Base-by-base conservation (phyloP, 2,329 filamentous ascomycete species). In the Phialophora chinensis region DNA sequence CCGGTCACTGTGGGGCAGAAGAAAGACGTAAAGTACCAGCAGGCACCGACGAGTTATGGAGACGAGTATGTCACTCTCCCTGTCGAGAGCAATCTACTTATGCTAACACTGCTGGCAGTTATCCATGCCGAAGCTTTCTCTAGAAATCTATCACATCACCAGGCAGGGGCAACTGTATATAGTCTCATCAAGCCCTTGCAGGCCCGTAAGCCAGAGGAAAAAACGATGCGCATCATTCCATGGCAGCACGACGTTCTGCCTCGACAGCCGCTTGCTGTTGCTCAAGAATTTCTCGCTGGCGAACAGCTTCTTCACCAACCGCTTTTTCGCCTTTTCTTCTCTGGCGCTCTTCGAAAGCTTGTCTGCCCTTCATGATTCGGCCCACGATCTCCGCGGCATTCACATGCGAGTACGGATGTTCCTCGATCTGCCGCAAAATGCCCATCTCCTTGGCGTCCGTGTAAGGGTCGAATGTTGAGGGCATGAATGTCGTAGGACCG, bases 311-410 rank as follows among this genome's bases (percentile, higher is more conserved):
- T 78, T 98, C 95, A 0, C 87, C 86, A 56, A 89, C 85, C 0
- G 90, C 89, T 82, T 99, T 99, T 71, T 92, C 86, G 11, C 93
- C 91, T 82, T 99, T 99, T 72, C 90, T 88, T 60, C 91, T 85
- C 82, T 99, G 95, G 67, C 95, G 85, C 74, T 92, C 95, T 81
- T 98, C 94, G 78, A 97, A 99, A 75, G 92, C 86, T 66, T 90
- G 90, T 38, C 93, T 85, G 74, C 92, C 93, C 78, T 89, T 91
- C 83, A 98, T 84, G 76, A 99, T 99, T 35, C 95, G 85, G 72
- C 90, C 87, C 56, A 99, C 93, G 73, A 99, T 98, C 73, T 95
- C 90, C 2, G 89, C 93, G 0, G 94, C 93, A 78, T 98, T 97
- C 70, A 98, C 93, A 68, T 93, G 85, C 70, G 91, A 86, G 77